Base-by-base conservation (phyloP, 1,284 basidiomycete genomes). In the Trametes polyzona region DNA sequence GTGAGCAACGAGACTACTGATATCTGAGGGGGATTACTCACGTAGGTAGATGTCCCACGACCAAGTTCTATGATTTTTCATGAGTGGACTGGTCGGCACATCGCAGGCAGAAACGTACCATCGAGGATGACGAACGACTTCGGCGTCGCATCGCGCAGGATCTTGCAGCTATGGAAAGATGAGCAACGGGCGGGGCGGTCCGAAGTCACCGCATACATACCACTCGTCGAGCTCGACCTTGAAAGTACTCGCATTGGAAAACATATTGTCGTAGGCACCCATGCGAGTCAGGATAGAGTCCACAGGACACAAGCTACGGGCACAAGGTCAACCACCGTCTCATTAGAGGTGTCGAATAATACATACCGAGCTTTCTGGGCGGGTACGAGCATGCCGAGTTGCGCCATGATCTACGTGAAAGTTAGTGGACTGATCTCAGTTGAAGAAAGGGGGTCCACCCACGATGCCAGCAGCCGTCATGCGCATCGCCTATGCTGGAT, bases 251-350 rank as follows among this genome's bases (percentile, higher is more conserved):
- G 95, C 86, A 64, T 92, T 92, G 2, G 93, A 91, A 71, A 97
- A 97, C 91, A 98, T 96, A 68, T 95, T 95, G 69, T 98, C 95
- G 71, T 96, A 96, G 2, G 97, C 97, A 17, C 97, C 97, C 96
- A 99, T 99, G 26, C 97, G 88, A 7, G 96, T 98, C 58, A 97
- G 84, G 66, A 99, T 98, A 23, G 91, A 82, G 71, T 99, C 96
- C 2, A 98, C 87, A 0, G 97, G 95, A 62, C 89, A 90, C 46
- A 99, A 72, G 32, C 90, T 93, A 55, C 35, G 40, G 1, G 5
- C 16, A n/a, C 12, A 8, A 14, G 3, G 30, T 64, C 17, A 62
- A 49, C 33, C 26, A 51, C 17, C 58, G 63, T 10, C 5, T 16
- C 41, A 35, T 30, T 11, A 7, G 21, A 35, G 7, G 2, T 4